Base-by-base conservation (phyloP, 2,329 filamentous ascomycete genomes). In the Arthrobotrys entomopaga region DNA sequence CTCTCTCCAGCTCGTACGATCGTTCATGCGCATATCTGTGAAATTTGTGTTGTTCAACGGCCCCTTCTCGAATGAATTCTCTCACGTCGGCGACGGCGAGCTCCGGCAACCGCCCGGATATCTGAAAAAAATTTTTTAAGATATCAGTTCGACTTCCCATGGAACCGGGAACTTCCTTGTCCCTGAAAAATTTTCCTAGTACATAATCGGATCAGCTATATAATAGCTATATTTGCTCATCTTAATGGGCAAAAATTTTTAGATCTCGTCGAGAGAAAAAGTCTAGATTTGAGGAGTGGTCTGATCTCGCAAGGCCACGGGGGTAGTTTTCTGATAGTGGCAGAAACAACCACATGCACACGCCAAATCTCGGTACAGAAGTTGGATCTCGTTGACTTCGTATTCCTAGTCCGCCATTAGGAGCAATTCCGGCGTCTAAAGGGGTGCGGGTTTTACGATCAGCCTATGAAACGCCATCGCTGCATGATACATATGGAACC, bases 211-310 rank as follows among this genome's bases (percentile, higher is more conserved):
- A 49, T 73, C 69, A 65, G 65, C 66, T 7, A 53, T 60, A 46
- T 56, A 65, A 72, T 66, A 54, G 57, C 43, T 38, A 26, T 40
- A 42, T 7, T 34, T 34, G 29, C 29, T 34, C 29, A 34, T 34
- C 29, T 34, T 34, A 34, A 34, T 34, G 29, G 29, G n/a, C n/a
- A n/a, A 1, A 46, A 19, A 65, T 49, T 20, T 34, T 46, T 46
- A 15, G 42, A 46, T 19, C 53, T 56, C 38, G 59, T 65, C 49
- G 42, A 61, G 50, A 48, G 40, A 13, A 46, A 22, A 72, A 54
- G 61, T 66, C 69, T 73, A 73, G 69, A 73, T 65, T 53, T 56
- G 43, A 46, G 56, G 49, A 22, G 69, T 65, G 60, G 69, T 73
- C 42, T 65, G 60, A 73, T 73, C 42, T 50, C 53, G 52, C 48